These are phyloP conservation scores for Geranium incanum DNA, from an alignment of 441 rosid species.

Conservation along the genomic window DNA sequence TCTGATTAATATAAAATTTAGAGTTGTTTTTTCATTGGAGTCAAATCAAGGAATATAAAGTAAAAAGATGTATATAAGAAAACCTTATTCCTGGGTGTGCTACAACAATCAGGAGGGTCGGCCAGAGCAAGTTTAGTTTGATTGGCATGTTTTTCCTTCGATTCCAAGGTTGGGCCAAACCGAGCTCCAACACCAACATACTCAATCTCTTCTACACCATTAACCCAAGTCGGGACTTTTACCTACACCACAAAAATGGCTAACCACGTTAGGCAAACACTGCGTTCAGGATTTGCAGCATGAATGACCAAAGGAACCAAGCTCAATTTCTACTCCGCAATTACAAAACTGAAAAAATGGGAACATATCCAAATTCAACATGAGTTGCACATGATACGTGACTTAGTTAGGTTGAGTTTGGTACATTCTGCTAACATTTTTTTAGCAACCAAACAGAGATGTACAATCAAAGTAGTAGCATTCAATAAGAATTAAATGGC, in stretches of 20 bases:
- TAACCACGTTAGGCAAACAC: not conserved
- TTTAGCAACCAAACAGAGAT: not conserved
- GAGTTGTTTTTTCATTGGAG: constrained; percentile 1
- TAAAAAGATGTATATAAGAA: constrained; percentile 7
- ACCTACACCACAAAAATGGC: constrained; percentile 25
- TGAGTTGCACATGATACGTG: not conserved
- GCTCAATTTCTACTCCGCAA: not conserved
- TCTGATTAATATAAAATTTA: not conserved
- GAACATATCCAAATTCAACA: not conserved
- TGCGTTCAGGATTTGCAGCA: not conserved
- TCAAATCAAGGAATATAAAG: constrained; percentile 7
- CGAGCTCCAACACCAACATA: constrained; percentile 58
- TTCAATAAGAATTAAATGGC: not conserved
- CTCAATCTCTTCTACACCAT: constrained; percentile 32
- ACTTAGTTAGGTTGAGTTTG: constrained; percentile 4
- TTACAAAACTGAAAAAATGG: not conserved
- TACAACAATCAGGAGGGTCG: constrained; percentile 50
- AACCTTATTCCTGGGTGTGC: constrained; percentile 39
- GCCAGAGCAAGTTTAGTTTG: constrained; percentile 33
- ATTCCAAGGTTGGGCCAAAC: constrained; percentile 43
- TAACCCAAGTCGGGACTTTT: constrained; percentile 44
- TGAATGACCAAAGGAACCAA: not conserved
- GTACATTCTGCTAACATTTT: not conserved
- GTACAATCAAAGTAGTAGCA: not conserved
- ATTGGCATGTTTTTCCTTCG: constrained; percentile 45